A percentile compares a stretch with the other conserved stretches of the same genome.
phyloP scores from a whole-genome alignment of 140 eudicot species.

The Bidens hawaiensis region DNA sequence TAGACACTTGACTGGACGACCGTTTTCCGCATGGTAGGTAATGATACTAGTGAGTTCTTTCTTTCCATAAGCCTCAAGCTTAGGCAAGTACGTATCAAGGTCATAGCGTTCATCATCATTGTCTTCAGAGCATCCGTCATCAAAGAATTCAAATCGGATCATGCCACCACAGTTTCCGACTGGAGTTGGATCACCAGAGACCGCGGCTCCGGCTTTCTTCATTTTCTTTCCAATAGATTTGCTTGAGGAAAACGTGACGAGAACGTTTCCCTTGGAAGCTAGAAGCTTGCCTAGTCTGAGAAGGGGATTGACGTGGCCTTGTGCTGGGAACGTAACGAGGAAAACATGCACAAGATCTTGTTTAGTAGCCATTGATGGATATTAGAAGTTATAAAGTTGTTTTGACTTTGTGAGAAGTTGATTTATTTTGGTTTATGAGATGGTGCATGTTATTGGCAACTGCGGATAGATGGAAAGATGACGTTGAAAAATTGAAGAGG shows the following conservation, averaged over 20 bases:
- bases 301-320: constrained; percentile 1
- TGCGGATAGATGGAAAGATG: no score
- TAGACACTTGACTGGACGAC: neutral
- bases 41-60: neutral
- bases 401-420: no score
- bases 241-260: neutral
- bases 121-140: neutral
- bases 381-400: neutral
- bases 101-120: neutral
- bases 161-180: neutral
- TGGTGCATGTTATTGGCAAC: no score
- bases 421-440: no score
- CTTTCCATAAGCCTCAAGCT: neutral
- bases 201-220: neutral
- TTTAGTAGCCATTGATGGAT: neutral
- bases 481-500: no score
- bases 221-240: neutral
- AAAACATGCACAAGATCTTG: neutral
- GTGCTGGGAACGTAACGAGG: neutral
- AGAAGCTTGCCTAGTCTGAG: neutral
- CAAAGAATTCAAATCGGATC: neutral
- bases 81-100: neutral
- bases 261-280: neutral
- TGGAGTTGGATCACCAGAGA: neutral
- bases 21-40: neutral